Percentiles rank a stretch among this genome's conserved stretches.
Conservation (phyloP, 331 rosid genomes). For the Quercus phellos region DNA sequence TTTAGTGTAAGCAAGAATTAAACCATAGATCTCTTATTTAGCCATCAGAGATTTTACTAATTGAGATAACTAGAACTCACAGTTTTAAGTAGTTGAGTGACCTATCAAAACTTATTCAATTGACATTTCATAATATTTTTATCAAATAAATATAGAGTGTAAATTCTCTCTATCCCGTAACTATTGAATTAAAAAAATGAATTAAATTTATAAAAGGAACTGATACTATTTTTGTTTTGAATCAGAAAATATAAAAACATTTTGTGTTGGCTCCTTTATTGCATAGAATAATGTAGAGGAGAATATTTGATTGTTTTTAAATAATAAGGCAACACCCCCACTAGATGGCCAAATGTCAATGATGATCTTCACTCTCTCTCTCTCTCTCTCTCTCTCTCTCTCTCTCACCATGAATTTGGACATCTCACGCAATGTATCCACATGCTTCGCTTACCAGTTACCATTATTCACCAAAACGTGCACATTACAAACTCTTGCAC, state of each 20-base stretch:
- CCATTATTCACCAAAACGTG: slow-evolving; percentile 60
- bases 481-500: slow-evolving; percentile 52
- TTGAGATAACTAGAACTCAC: fast-evolving
- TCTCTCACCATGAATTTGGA: slow-evolving; percentile 34
- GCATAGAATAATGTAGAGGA: slow-evolving; percentile 6
- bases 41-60: fast-evolving
- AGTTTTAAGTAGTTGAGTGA: no score
- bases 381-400: background rate
- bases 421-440: slow-evolving; percentile 60
- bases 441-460: slow-evolving; percentile 46
- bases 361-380: slow-evolving; percentile 8
- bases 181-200: no score
- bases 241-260: no score
- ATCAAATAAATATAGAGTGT: no score
- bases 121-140: no score
- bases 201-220: no score
- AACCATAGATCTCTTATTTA: no score
- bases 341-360: slow-evolving; percentile 48
- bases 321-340: slow-evolving; percentile 37
- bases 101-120: no score
- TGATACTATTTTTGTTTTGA: no score
- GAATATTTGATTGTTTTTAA: slow-evolving; percentile 26
- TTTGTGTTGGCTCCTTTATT: background rate
- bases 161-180: no score
- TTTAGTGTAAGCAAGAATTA: no score